phyloP scores from a whole-genome alignment of 2,329 filamentous ascomycete species.

The Aspergillus fumigatus region DNA sequence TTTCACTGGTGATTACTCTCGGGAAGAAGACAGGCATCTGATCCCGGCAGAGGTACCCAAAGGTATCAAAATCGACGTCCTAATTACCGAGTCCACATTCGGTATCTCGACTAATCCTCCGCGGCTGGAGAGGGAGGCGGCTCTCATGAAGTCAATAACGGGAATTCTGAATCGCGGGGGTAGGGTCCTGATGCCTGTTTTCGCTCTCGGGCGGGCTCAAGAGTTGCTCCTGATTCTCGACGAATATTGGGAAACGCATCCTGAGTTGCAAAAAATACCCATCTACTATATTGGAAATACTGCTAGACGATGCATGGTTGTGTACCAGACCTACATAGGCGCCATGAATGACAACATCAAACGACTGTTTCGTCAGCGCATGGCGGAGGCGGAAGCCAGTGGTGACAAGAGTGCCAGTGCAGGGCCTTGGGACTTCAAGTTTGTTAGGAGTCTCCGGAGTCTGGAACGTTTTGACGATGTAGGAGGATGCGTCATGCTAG shows the following conservation, averaged over 20 bases:
- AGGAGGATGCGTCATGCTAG: slow-evolving; percentile 93
- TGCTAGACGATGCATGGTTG: slow-evolving; percentile 94
- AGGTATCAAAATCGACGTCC: slow-evolving; percentile 86
- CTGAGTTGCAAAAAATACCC: slow-evolving; percentile 81
- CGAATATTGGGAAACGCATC: slow-evolving; percentile 91
- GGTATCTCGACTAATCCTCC: slow-evolving; percentile 93
- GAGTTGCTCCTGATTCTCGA: slow-evolving; percentile 92
- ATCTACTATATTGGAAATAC: slow-evolving; percentile 98
- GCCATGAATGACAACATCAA: slow-evolving; percentile 99
- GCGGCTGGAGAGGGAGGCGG: slow-evolving; percentile 82
- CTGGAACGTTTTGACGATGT: slow-evolving; percentile 95
- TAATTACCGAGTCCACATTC: slow-evolving; percentile 97
- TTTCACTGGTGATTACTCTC: slow-evolving; percentile 95
- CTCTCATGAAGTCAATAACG: slow-evolving; percentile 93
- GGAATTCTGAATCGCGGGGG: slow-evolving; percentile 86
- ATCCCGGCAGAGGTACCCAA: slow-evolving; percentile 88
- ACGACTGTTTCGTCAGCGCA: slow-evolving; percentile 83
- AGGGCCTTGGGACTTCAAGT: slow-evolving; percentile 95
- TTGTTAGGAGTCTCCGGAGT: slow-evolving; percentile 84
- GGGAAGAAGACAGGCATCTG: slow-evolving; percentile 91
- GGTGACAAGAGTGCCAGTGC: slow-evolving; percentile 66
- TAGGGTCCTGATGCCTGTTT: slow-evolving; percentile 89
- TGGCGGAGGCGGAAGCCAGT: slow-evolving; percentile 81
- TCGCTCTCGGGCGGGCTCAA: slow-evolving; percentile 88
- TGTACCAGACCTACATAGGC: slow-evolving; percentile 96